phyloP scores from a whole-genome alignment of 768 basidiomycete species.

The Peribolospora baueri region DNA sequence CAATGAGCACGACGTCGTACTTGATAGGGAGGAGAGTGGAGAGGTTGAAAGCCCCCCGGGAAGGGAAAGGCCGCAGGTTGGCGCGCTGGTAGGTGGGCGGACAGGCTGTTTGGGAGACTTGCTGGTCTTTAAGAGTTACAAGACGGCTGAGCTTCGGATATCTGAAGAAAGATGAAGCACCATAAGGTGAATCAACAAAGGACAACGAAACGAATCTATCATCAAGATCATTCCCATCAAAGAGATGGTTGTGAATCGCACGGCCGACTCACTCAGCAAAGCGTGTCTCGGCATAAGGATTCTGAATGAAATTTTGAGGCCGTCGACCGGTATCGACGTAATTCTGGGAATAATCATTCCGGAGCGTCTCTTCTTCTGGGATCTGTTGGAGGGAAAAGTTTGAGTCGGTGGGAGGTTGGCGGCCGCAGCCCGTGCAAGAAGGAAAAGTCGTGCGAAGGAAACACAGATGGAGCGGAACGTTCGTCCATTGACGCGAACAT shows the following conservation, averaged over 20 bases:
- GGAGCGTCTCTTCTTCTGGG: constrained; percentile 81
- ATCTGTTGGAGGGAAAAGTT: constrained; percentile 23
- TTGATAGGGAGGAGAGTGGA: constrained; percentile 31
- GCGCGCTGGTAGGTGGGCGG: constrained; percentile 49
- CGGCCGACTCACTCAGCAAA: constrained; percentile 70
- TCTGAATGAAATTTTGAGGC: constrained; percentile 81
- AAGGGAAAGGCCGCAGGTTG: constrained; percentile 12
- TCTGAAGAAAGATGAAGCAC: constrained; percentile 23
- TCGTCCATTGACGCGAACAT: too few species aligned
- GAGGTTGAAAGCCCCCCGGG: constrained; percentile 23
- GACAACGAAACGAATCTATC: too few species aligned
- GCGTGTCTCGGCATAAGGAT: constrained; percentile 60
- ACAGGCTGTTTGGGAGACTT: constrained; percentile 43
- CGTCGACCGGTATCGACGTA: constrained; percentile 81
- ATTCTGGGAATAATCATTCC: constrained; percentile 77
- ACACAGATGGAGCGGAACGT: too few species aligned
- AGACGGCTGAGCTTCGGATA: constrained; percentile 84
- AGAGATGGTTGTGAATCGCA: neutral
- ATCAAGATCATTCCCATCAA: neutral
- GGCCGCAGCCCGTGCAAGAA: too few species aligned
- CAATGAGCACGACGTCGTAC: constrained; percentile 77
- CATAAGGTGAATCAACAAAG: neutral
- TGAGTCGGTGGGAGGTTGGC: neutral
- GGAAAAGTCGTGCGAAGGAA: too few species aligned
- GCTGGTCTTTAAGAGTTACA: constrained; percentile 53